A percentile compares a stretch with the other conserved stretches of the same genome.
These are phyloP conservation scores for Athelia psychrophila DNA, from an alignment of 1,284 basidiomycete species.

Conservation along the genomic window DNA sequence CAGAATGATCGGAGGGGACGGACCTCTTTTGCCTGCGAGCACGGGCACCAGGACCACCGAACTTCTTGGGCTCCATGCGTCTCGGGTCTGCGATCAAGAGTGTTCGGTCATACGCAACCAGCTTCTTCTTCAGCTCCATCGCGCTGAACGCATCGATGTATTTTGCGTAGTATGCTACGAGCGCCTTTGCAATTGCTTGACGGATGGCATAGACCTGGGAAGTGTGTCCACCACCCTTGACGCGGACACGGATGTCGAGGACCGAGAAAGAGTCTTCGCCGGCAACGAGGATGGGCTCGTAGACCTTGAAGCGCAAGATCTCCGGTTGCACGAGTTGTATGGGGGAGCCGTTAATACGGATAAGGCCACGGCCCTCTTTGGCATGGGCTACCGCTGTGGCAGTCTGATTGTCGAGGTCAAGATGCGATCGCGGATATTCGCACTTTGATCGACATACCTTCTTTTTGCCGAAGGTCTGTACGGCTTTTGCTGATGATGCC, in stretches of 20 bases:
- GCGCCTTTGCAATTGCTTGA: constrained; percentile 97
- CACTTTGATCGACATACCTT: constrained; percentile 58
- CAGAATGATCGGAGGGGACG: constrained; percentile 21
- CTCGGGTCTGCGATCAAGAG: constrained; percentile 97
- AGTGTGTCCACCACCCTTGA: constrained; percentile 99
- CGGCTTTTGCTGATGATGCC: constrained; percentile 80
- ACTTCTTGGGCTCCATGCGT: constrained; percentile 99
- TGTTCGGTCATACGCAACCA: constrained; percentile 93
- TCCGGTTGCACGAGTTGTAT: constrained; percentile 94
- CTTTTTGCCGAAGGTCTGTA: constrained; percentile 99
- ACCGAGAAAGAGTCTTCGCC: constrained; percentile 82
- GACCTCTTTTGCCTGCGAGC: constrained; percentile 94
- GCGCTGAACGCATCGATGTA: constrained; percentile 98
- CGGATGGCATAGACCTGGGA: constrained; percentile 99
- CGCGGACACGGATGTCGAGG: constrained; percentile 97
- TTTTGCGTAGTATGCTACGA: constrained; percentile 99
- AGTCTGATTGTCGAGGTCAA: constrained; percentile 51
- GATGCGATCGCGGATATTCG: too few relatives aligned
- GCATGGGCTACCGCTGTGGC: constrained; percentile 96
- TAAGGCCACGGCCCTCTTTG: constrained; percentile 95
- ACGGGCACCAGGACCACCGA: constrained; percentile 95
- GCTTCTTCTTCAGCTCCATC: constrained; percentile 94
- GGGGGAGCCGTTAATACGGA: constrained; percentile 97
- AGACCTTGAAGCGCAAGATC: constrained; percentile 97
- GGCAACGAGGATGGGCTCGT: constrained; percentile 91